Evolutionary conservation across 2,329 filamentous ascomycete species (phyloP), one percentile per base, ranked within the genome.

Genomic region (Tolypocladium tundrense): DNA sequence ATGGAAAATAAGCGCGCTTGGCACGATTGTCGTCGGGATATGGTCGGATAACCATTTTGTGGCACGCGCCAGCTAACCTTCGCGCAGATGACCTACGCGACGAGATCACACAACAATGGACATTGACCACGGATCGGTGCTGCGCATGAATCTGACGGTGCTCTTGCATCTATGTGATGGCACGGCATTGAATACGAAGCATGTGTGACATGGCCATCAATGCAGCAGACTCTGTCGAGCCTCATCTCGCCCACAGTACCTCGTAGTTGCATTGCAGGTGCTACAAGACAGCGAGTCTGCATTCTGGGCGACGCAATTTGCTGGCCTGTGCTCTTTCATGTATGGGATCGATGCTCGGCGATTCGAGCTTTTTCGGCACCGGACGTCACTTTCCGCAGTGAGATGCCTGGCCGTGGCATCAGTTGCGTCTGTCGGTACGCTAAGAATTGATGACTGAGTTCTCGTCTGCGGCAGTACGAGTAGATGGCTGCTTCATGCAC

Each of bases 1-100:
- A 63, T 57, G 50, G 41, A 39, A 42, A 54, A 21, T 37, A 21
- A 35, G 31, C 2, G 31, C 33, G 31, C 4, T 10, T 10, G 13
- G 56, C 33, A 42, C 61, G 60, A 58, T 63, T 63, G 59, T 58
- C 53, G 56, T 63, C 63, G 63, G 63, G 21, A 62, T 60, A 63
- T 63, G 35, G 57, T 63, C 63, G 63, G 63, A 51, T 64, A 63
- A 63, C 56, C 57, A 57, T 58, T 58, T 60, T 61, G 31, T n/a
- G 9, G 14, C 27, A 8, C 13, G 6, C 24, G 8, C 19, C n/a
- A 11, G 13, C 37, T 4, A 33, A 19, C 14, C 16, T 50, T 37
- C 16, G 19, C 9, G 19, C 31, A 13, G 31, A 8, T 9, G 6
- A 52, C 24, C 31, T 33, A 27, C 45, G 27, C 31, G 14, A 10